Evolutionary conservation across 441 rosid species (phyloP).

Genomic region (Arabidopsis lyrata): DNA sequence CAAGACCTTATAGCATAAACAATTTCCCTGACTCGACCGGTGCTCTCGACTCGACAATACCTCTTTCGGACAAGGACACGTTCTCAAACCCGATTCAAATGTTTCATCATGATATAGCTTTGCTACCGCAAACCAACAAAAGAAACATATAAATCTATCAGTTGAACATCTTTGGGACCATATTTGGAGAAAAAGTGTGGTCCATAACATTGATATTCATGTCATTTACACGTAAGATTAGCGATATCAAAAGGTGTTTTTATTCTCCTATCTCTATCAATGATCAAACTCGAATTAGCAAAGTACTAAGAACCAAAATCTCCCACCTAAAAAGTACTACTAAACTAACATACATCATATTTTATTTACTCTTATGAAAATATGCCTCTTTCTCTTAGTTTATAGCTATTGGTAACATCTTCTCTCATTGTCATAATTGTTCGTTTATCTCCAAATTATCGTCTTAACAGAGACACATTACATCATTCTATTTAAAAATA

Average conservation of each 20-base stretch:
- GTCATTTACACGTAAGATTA: constrained; percentile 46
- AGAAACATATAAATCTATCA: constrained; percentile 44
- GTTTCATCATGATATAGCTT: constrained; percentile 33
- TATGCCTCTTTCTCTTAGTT: background rate
- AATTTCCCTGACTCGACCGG: constrained; percentile 37
- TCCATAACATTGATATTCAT: constrained; percentile 44
- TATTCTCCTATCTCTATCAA: constrained; percentile 33
- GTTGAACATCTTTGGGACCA: constrained; percentile 44
- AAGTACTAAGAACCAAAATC: constrained; percentile 41
- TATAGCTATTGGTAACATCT: background rate
- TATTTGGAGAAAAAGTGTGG: constrained; percentile 40
- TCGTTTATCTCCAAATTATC: background rate
- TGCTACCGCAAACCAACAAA: constrained; percentile 40
- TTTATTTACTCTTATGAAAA: background rate
- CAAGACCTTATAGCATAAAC: constrained; percentile 28
- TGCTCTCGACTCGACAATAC: constrained; percentile 42
- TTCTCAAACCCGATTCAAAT: constrained; percentile 42
- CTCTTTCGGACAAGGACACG: constrained; percentile 43
- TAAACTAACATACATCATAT: constrained; percentile 32
- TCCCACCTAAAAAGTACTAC: constrained; percentile 37
- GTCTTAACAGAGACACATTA: background rate
- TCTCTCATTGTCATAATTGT: background rate
- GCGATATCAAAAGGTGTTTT: constrained; percentile 30
- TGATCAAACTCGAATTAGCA: constrained; percentile 44
- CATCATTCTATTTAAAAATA: background rate